These are phyloP conservation scores for Euryodendron excelsum DNA, from an alignment of 148 eudicot species.

Conservation along the genomic window DNA sequence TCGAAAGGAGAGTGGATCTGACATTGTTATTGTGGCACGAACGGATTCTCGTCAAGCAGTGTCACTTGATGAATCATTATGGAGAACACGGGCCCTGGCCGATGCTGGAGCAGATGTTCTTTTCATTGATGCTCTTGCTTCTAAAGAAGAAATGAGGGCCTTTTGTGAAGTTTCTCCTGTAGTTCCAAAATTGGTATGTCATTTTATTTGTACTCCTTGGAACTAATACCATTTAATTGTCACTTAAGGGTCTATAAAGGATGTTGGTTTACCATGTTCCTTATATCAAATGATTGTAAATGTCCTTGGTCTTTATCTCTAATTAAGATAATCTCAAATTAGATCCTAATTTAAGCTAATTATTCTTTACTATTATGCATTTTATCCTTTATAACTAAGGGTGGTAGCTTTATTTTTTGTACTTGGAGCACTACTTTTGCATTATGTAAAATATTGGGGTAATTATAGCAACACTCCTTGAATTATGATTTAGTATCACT, in stretches of 20 bases:
- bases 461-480: no score
- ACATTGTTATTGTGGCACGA: constrained; percentile 91
- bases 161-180: constrained; percentile 63
- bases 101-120: constrained; percentile 96
- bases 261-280: neutral
- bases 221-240: neutral
- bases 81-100: constrained; percentile 82
- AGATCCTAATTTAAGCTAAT: no score
- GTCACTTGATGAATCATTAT: constrained; percentile 79
- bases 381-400: no score
- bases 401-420: no score
- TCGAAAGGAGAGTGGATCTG: constrained; percentile 78
- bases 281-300: no score
- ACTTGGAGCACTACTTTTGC: no score
- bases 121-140: constrained; percentile 84
- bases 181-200: constrained; percentile 80
- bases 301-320: neutral
- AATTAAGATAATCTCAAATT: neutral
- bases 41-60: constrained; percentile 97
- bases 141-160: constrained; percentile 81
- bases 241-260: neutral
- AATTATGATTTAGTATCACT: no score
- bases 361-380: no score
- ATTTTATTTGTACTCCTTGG: neutral
- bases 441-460: no score